Percentiles rank a stretch among this genome's conserved stretches.
These are phyloP conservation scores for Fusarium floridanum DNA, from an alignment of 2,329 filamentous ascomycete genomes.

Conservation along the genomic window DNA sequence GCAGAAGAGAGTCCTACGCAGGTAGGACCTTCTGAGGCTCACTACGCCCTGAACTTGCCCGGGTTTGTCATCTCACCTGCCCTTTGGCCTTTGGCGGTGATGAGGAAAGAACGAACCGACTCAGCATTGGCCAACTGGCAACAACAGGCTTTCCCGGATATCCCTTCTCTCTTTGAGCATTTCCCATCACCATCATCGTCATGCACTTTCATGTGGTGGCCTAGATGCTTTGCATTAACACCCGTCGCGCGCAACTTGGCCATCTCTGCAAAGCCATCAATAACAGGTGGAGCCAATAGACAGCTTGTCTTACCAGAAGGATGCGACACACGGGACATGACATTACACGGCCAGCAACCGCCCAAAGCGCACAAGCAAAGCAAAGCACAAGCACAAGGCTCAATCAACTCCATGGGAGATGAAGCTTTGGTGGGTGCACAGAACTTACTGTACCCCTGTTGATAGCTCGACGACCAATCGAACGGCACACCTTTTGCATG, in stretches of 20 bases:
- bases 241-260: background rate
- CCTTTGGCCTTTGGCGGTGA: background rate
- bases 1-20: constrained; percentile 17
- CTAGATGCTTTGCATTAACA: constrained; percentile 35
- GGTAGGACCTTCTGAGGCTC: constrained; percentile 1
- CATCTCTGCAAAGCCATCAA: constrained; percentile 23
- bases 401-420: constrained; percentile 17
- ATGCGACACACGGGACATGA: constrained; percentile 6
- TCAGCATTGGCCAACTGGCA: background rate
- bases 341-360: constrained; percentile 1
- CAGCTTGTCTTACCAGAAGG: constrained; percentile 1
- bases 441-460: background rate
- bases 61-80: background rate
- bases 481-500: background rate
- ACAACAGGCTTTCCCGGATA: background rate
- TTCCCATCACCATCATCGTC: background rate
- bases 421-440: constrained; percentile 1
- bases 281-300: constrained; percentile 13
- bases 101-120: background rate
- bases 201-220: constrained; percentile 30
- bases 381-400: constrained; percentile 28
- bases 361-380: constrained; percentile 21
- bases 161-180: background rate
- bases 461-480: constrained; percentile 13
- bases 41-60: background rate